Percentiles rank a stretch among this genome's conserved stretches.
Evolutionary conservation across 106 monocot species (phyloP).

Genomic region (Dendrobium nobile): DNA sequence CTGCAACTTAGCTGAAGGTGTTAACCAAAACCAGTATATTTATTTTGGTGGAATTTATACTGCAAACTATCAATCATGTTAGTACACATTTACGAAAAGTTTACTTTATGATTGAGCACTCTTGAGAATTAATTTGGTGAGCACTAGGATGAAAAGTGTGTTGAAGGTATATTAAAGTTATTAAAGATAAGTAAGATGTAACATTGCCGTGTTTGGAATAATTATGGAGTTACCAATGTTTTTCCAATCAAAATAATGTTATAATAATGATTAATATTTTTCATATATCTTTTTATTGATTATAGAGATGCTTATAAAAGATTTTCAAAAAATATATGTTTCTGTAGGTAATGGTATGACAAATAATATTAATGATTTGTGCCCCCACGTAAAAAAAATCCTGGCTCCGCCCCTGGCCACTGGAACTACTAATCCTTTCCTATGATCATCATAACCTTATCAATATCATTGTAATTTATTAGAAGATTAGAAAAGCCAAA

Average conservation of each 20-base stretch:
- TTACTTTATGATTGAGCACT: background rate
- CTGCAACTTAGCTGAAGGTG: background rate
- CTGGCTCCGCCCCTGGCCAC: too few relatives aligned
- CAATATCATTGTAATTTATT: slow-evolving; percentile 83
- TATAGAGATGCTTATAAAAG: too few relatives aligned
- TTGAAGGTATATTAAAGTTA: too few relatives aligned
- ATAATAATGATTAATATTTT: background rate
- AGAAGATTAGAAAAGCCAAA: slow-evolving; percentile 41
- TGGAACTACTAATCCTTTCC: too few relatives aligned
- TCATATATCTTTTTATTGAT: too few relatives aligned
- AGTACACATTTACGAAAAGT: background rate
- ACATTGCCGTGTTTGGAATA: background rate
- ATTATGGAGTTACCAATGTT: background rate
- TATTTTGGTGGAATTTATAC: background rate
- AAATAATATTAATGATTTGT: too few relatives aligned
- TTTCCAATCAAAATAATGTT: background rate
- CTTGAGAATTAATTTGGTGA: background rate
- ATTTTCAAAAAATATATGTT: too few relatives aligned
- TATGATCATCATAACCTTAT: slow-evolving; percentile 31
- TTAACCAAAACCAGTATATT: background rate
- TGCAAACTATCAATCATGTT: background rate
- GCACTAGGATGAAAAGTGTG: background rate
- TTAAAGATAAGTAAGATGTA: background rate
- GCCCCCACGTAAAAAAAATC: too few relatives aligned
- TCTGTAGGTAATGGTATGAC: too few relatives aligned